Conservation (phyloP, 495 filamentous ascomycete species). For the Penicillium daleae region DNA sequence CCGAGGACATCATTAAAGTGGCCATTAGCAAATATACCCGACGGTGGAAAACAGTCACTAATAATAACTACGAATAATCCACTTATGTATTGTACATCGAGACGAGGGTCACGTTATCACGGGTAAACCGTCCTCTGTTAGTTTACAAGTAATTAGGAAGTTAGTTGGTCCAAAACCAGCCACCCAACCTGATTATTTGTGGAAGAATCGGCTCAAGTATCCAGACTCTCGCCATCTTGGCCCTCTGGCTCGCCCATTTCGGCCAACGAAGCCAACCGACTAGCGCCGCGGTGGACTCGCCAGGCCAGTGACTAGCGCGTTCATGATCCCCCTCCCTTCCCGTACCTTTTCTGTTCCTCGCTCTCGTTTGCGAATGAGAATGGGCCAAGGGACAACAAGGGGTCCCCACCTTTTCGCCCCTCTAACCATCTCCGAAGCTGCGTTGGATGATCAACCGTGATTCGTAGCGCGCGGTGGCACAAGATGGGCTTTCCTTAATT, state of each 20-base stretch:
- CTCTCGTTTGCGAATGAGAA: not conserved
- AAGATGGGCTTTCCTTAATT: conserved; percentile 30
- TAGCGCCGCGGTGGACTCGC: conserved; percentile 12
- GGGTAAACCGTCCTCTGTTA: not conserved
- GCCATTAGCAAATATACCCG: not conserved
- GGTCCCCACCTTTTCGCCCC: conserved; percentile 1
- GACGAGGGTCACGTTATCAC: not conserved
- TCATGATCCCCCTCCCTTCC: conserved; percentile 9
- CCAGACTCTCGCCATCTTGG: not conserved
- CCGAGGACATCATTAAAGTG: not conserved
- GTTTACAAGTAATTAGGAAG: not conserved
- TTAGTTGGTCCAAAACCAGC: not conserved
- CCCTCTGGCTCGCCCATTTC: not conserved
- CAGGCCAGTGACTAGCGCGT: conserved; percentile 13
- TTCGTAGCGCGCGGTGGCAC: conserved; percentile 25
- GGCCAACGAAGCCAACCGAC: conserved; percentile 1
- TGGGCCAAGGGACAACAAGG: not conserved
- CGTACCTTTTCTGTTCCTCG: conserved; percentile 14
- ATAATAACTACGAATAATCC: not conserved
- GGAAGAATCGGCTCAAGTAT: conserved; percentile 14
- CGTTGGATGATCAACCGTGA: conserved; percentile 17
- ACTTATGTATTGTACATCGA: not conserved
- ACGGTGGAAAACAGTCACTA: not conserved
- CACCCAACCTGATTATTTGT: conserved; percentile 14
- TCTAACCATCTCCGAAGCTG: not conserved